Evolutionary conservation across 1,139 yeast genomes (phyloP).

Genomic region (Saccharomyces hybrid): DNA sequence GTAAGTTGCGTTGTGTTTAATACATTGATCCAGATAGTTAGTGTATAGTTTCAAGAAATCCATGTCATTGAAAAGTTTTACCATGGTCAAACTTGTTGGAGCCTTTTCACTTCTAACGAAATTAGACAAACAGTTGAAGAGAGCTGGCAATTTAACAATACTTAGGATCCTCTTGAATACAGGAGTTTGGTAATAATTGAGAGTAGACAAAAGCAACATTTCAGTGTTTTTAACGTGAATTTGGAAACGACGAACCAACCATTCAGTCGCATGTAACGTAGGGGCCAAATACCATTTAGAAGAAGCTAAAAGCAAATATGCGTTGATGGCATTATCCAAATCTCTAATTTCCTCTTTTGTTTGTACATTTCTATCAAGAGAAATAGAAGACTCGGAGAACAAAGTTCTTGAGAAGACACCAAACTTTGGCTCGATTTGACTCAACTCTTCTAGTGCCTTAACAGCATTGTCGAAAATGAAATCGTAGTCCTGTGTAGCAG

Average conservation of each 20-base stretch:
- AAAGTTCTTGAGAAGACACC: conserved; percentile 58
- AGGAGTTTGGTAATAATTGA: conserved; percentile 71
- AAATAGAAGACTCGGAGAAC: conserved; percentile 72
- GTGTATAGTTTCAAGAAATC: conserved; percentile 62
- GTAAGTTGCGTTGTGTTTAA: conserved; percentile 49
- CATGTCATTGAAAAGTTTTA: conserved; percentile 66
- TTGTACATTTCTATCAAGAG: conserved; percentile 74
- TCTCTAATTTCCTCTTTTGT: conserved; percentile 66
- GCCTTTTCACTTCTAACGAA: conserved; percentile 56
- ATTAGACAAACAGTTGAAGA: conserved; percentile 63
- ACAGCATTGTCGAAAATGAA: conserved; percentile 61
- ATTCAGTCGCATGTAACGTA: conserved; percentile 81
- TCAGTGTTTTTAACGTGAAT: conserved; percentile 78
- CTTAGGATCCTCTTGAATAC: conserved; percentile 69
- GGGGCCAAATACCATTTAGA: conserved; percentile 59
- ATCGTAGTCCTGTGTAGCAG: conserved; percentile 90
- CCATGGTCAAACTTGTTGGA: conserved; percentile 63
- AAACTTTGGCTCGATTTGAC: conserved; percentile 66
- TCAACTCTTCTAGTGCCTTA: conserved; percentile 71
- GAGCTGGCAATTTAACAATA: conserved; percentile 64
- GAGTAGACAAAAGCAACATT: conserved; percentile 53
- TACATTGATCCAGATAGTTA: conserved; percentile 47
- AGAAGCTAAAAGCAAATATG: conserved; percentile 67
- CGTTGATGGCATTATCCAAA: conserved; percentile 64
- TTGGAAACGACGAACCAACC: conserved; percentile 91